Evolutionary conservation across 257 asterid genomes (phyloP).

Genomic region (Henckelia pumila): DNA sequence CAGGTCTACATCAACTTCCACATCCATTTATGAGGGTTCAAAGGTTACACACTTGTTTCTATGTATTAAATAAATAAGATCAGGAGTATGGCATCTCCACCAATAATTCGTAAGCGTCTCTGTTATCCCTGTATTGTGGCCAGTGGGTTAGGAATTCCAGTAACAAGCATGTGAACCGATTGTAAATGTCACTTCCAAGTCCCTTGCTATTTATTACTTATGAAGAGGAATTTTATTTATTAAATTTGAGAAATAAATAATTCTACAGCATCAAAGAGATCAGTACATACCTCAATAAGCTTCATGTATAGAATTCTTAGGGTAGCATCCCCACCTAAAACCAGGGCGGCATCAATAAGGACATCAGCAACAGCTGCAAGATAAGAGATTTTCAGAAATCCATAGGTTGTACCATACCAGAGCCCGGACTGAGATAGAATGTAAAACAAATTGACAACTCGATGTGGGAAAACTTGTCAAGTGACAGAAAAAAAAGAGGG

Average conservation of each 20-base stretch:
- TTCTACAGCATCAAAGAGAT: conserved; percentile 25
- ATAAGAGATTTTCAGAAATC: conserved; percentile 33
- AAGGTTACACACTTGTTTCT: conserved; percentile 9
- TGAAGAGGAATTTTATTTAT: background rate
- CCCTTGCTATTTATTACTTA: background rate
- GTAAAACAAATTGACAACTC: conserved; percentile 4
- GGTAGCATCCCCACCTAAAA: conserved; percentile 89
- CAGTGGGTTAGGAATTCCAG: conserved; percentile 17
- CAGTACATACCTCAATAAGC: conserved; percentile 75
- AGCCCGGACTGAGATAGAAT: conserved; percentile 21
- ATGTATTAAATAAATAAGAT: conserved; percentile 13
- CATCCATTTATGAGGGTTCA: conserved; percentile 14
- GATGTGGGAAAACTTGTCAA: conserved; percentile 1
- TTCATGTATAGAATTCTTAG: conserved; percentile 78
- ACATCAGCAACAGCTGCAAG: conserved; percentile 94
- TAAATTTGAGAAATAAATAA: conserved; percentile 21
- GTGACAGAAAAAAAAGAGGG: conserved; percentile 1
- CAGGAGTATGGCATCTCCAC: conserved; percentile 12
- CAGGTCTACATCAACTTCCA: conserved; percentile 21
- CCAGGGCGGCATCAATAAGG: conserved; percentile 91
- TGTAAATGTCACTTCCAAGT: conserved; percentile 6
- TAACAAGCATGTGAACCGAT: conserved; percentile 15
- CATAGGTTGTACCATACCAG: conserved; percentile 21
- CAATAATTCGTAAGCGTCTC: conserved; percentile 4
- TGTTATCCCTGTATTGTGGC: conserved; percentile 10